Conservation (phyloP, 2,329 filamentous ascomycete genomes). For the Pyrenophora teres region DNA sequence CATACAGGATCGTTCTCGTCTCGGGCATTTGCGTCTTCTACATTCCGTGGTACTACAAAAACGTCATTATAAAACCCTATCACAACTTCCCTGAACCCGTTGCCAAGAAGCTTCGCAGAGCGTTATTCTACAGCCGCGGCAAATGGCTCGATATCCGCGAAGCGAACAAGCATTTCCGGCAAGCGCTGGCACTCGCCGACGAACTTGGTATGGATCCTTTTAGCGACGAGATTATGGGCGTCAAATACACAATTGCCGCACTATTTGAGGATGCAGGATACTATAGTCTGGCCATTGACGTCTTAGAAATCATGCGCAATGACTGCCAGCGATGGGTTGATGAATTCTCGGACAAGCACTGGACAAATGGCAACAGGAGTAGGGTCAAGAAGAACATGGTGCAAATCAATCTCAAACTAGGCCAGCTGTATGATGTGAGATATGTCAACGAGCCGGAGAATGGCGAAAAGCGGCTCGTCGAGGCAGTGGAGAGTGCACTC, state of each 20-base stretch:
- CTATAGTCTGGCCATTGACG: constrained; percentile 71
- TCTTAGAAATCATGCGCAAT: constrained; percentile 74
- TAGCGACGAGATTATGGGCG: constrained; percentile 86
- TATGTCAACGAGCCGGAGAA: constrained; percentile 74
- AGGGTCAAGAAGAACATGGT: constrained; percentile 75
- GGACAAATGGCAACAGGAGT: constrained; percentile 58
- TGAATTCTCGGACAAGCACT: constrained; percentile 49
- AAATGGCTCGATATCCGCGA: constrained; percentile 73
- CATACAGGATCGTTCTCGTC: constrained; percentile 45
- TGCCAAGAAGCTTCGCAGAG: constrained; percentile 77
- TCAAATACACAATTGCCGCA: constrained; percentile 79
- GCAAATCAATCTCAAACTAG: constrained; percentile 79
- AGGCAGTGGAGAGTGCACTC: constrained; percentile 79
- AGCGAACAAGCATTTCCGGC: constrained; percentile 81
- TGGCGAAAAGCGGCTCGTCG: constrained; percentile 75
- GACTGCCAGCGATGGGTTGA: constrained; percentile 65
- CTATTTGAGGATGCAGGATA: constrained; percentile 79
- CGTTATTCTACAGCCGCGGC: constrained; percentile 76
- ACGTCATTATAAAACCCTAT: constrained; percentile 55
- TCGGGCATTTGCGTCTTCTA: constrained; percentile 48
- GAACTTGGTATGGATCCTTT: constrained; percentile 82
- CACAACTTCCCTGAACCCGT: constrained; percentile 70
- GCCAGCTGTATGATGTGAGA: constrained; percentile 77
- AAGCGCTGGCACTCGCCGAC: constrained; percentile 74
- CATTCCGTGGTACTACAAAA: constrained; percentile 54